Percentiles rank a stretch among this genome's conserved stretches.
Conservation (phyloP, 192 early-diverging fungal species). For the Tieghemiomyces parasiticus region DNA sequence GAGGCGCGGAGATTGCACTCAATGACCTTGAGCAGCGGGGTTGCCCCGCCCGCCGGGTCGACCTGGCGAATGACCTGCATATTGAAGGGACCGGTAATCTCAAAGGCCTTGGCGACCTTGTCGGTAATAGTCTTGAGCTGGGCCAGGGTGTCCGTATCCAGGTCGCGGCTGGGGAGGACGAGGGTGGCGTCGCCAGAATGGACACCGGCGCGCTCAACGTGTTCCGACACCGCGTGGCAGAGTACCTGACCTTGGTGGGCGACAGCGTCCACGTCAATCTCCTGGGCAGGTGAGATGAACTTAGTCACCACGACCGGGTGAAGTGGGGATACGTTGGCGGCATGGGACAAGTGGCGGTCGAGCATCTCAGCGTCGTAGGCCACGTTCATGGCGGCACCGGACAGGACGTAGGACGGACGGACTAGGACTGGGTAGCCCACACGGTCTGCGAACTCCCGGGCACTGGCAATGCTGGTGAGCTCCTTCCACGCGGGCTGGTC, state of each 20-base stretch:
- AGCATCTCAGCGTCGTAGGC: conserved; percentile 66
- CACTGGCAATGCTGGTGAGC: conserved; percentile 67
- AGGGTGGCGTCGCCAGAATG: conserved; percentile 96
- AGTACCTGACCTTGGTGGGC: conserved; percentile 69
- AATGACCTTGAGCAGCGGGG: conserved; percentile 73
- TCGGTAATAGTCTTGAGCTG: conserved; percentile 63
- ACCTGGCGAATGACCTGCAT: conserved; percentile 85
- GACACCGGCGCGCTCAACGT: conserved; percentile 94
- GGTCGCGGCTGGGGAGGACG: conserved; percentile 60
- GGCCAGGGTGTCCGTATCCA: conserved; percentile 32
- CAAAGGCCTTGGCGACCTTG: conserved; percentile 78
- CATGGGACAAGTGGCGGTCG: conserved; percentile 55
- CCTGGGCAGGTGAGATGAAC: conserved; percentile 85
- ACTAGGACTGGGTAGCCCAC: conserved; percentile 91
- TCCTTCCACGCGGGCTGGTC: conserved; percentile 98
- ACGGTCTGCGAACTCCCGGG: conserved; percentile 62
- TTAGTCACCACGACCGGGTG: conserved; percentile 97
- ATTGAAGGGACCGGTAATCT: conserved; percentile 97
- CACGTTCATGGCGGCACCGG: conserved; percentile 97
- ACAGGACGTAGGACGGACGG: conserved; percentile 91
- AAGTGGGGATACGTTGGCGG: conserved; percentile 76
- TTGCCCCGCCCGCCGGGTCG: conserved; percentile 16
- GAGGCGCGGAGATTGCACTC: conserved; percentile 98
- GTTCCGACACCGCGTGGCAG: conserved; percentile 85
- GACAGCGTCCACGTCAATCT: conserved; percentile 92